Percentiles rank a stretch among this genome's conserved stretches.
phyloP scores from a whole-genome alignment of 164 flowering plant genomes.

The Chimonanthus praecox region DNA sequence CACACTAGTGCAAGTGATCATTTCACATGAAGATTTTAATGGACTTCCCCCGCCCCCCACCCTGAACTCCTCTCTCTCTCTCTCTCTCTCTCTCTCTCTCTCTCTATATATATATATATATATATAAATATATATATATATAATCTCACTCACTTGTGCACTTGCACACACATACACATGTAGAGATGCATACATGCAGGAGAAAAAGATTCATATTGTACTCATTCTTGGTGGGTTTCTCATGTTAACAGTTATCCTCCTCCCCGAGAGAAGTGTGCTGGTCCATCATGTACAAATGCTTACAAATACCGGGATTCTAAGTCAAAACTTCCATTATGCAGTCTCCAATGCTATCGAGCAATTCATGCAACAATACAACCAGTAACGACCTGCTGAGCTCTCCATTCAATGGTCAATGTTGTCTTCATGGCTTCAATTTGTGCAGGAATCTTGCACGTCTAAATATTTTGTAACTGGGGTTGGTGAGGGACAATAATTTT shows the following conservation, averaged over 20 bases:
- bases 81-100: too few species aligned
- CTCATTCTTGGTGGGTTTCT: conserved; percentile 5
- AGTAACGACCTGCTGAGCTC: conserved; percentile 23
- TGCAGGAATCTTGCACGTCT: neutral
- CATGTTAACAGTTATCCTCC: conserved; percentile 69
- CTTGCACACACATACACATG: neutral
- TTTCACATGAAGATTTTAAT: too few species aligned
- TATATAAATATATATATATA: too few species aligned
- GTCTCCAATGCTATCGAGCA: conserved; percentile 84
- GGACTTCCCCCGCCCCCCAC: too few species aligned
- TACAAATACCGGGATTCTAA: conserved; percentile 82
- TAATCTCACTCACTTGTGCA: neutral
- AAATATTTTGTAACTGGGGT: neutral
- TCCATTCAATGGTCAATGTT: neutral
- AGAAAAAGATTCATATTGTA: too few species aligned
- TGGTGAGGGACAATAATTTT: neutral
- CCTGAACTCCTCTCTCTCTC: too few species aligned
- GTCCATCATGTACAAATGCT: conserved; percentile 64
- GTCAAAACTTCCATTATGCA: conserved; percentile 83
- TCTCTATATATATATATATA: too few species aligned
- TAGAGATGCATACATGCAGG: neutral
- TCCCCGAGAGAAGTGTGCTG: conserved; percentile 83
- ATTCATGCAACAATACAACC: conserved; percentile 33
- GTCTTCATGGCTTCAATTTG: neutral
- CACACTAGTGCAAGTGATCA: too few species aligned